These are phyloP conservation scores for Candida maltosa DNA, from an alignment of 805 yeast genomes.

Conservation along the genomic window DNA sequence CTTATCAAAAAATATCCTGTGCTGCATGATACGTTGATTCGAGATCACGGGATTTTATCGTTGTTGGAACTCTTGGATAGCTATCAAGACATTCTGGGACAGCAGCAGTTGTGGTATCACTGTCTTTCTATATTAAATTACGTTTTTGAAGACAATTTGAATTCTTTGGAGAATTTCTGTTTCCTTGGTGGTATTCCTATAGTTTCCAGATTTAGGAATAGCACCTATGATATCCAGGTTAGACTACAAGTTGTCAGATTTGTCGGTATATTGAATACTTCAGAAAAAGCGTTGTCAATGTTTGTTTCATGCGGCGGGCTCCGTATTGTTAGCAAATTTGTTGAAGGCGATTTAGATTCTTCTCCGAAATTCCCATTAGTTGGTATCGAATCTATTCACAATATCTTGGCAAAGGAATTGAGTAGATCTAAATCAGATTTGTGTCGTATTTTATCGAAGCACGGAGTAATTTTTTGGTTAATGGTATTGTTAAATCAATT, in stretches of 20 bases:
- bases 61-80: conserved; percentile 36
- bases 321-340: conserved; percentile 39
- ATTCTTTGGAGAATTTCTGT: conserved; percentile 39
- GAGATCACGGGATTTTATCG: conserved; percentile 40
- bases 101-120: conserved; percentile 35
- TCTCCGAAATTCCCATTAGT: conserved; percentile 36
- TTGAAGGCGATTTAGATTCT: conserved; percentile 43
- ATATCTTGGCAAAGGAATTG: conserved; percentile 31
- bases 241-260: conserved; percentile 37
- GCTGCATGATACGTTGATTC: conserved; percentile 36
- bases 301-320: conserved; percentile 47
- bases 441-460: conserved; percentile 39
- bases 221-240: conserved; percentile 25
- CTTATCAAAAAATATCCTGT: conserved; percentile 36
- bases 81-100: conserved; percentile 27
- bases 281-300: conserved; percentile 34
- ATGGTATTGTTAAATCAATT: conserved; percentile 36
- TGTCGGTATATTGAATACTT: conserved; percentile 26
- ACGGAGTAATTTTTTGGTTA: conserved; percentile 42
- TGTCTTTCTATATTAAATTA: conserved; percentile 31
- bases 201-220: conserved; percentile 33
- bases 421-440: conserved; percentile 39
- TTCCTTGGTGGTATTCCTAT: conserved; percentile 43
- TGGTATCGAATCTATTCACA: conserved; percentile 34
- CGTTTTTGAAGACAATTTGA: conserved; percentile 25